phyloP scores from a whole-genome alignment of 2,329 filamentous ascomycete species.

The Rutstroemia sp. region DNA sequence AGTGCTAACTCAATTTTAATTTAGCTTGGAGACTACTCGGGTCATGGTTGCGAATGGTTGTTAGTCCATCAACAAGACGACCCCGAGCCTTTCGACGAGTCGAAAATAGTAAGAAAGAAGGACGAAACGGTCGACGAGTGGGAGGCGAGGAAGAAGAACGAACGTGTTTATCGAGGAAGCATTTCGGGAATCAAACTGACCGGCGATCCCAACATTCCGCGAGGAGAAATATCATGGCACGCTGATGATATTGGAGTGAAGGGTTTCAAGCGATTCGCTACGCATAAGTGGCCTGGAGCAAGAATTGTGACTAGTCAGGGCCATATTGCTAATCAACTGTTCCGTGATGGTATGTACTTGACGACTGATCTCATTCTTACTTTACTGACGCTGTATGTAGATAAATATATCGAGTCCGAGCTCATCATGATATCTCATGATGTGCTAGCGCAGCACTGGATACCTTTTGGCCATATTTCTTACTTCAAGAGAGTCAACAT shows the following conservation, averaged over 20 bases:
- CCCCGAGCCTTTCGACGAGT: constrained; percentile 33
- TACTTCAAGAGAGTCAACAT: constrained; percentile 55
- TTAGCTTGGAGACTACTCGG: constrained; percentile 66
- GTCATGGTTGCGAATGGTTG: constrained; percentile 84
- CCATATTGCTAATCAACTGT: constrained; percentile 70
- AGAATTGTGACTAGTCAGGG: constrained; percentile 67
- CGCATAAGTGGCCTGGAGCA: constrained; percentile 67
- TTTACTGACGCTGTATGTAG: constrained; percentile 35
- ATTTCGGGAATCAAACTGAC: constrained; percentile 86
- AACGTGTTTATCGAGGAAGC: constrained; percentile 53
- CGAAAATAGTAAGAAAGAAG: constrained; percentile 33
- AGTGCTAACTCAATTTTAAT: background rate
- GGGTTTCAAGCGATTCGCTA: constrained; percentile 57
- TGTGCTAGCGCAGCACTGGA: constrained; percentile 76
- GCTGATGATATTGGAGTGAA: constrained; percentile 65
- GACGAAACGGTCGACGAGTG: constrained; percentile 41
- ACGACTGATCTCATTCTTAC: too few relatives aligned
- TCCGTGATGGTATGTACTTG: constrained; percentile 55
- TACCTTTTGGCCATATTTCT: constrained; percentile 52
- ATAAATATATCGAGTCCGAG: constrained; percentile 66
- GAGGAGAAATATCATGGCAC: constrained; percentile 77
- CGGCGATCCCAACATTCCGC: constrained; percentile 81
- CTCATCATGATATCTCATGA: constrained; percentile 75
- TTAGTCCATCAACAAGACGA: constrained; percentile 68
- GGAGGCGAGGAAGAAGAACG: constrained; percentile 37